phyloP scores from a whole-genome alignment of 306 rosid species.

The Pachyrhizus erosus region DNA sequence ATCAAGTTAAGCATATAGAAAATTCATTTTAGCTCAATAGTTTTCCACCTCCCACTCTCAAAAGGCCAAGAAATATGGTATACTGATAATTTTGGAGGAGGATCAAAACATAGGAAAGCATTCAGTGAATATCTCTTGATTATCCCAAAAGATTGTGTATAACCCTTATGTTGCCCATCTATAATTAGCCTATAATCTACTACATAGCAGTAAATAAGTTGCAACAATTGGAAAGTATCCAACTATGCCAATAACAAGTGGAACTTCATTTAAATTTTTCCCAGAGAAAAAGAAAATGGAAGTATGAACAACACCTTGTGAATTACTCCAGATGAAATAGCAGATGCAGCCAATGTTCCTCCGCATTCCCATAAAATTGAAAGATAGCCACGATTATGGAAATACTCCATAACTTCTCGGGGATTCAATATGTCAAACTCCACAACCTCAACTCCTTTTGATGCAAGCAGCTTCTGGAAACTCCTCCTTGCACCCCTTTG shows the following conservation, averaged over 20 bases:
- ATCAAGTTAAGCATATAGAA: conserved; percentile 6
- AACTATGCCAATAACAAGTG: conserved; percentile 9
- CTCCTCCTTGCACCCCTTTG: conserved; percentile 91
- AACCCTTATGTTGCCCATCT: not conserved
- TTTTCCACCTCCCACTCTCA: not conserved
- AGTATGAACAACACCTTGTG: conserved; percentile 65
- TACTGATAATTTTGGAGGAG: not conserved
- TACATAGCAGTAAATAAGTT: not conserved
- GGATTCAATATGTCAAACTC: conserved; percentile 89
- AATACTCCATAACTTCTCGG: conserved; percentile 90
- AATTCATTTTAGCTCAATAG: not conserved
- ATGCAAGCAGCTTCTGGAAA: conserved; percentile 92
- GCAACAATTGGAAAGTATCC: conserved; percentile 7
- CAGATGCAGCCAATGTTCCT: conserved; percentile 93
- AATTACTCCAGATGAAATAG: conserved; percentile 87
- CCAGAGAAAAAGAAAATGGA: not conserved
- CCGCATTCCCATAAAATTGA: conserved; percentile 96
- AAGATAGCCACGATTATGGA: conserved; percentile 88
- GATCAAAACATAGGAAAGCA: conserved; percentile 2
- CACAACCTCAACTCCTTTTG: conserved; percentile 95
- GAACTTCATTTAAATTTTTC: conserved; percentile 24
- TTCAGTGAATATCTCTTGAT: not conserved
- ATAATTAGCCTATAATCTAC: not conserved
- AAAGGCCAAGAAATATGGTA: conserved; percentile 19
- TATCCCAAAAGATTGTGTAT: not conserved